Conservation (phyloP, 306 rosid genomes). For the Biancaea sappan region DNA sequence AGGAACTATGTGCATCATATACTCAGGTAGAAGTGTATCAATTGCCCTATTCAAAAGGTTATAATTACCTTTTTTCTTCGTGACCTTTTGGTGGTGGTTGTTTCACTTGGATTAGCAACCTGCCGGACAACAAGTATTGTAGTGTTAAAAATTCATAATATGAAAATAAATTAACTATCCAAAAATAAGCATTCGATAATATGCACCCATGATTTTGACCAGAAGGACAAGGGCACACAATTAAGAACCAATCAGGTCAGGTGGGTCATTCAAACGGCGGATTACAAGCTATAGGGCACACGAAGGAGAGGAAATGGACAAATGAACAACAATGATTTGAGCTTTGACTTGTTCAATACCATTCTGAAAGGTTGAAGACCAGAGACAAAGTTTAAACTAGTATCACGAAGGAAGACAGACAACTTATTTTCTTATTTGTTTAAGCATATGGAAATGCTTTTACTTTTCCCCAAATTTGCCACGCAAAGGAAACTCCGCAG, state of each 20-base stretch:
- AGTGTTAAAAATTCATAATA: constrained; percentile 2
- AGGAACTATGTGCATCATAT: constrained; percentile 5
- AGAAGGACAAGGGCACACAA: neutral
- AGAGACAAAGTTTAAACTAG: neutral
- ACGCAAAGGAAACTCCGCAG: neutral
- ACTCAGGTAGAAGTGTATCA: neutral
- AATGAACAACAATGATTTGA: neutral
- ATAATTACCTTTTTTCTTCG: constrained; percentile 74
- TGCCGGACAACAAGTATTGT: constrained; percentile 34
- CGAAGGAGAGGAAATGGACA: neutral
- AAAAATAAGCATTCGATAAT: neutral
- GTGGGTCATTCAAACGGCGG: neutral
- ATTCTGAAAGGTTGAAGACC: neutral
- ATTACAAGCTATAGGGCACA: neutral
- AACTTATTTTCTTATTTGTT: neutral
- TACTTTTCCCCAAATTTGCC: neutral
- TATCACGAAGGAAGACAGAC: neutral
- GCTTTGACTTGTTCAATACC: neutral
- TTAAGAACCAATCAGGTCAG: neutral
- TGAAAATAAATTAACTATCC: neutral
- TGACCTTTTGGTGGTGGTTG: constrained; percentile 53
- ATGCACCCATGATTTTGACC: neutral
- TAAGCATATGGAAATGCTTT: neutral
- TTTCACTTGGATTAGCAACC: constrained; percentile 52
- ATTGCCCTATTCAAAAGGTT: neutral